Evolutionary conservation across 768 basidiomycete genomes (phyloP).

Genomic region (Calocybe cyanea): DNA sequence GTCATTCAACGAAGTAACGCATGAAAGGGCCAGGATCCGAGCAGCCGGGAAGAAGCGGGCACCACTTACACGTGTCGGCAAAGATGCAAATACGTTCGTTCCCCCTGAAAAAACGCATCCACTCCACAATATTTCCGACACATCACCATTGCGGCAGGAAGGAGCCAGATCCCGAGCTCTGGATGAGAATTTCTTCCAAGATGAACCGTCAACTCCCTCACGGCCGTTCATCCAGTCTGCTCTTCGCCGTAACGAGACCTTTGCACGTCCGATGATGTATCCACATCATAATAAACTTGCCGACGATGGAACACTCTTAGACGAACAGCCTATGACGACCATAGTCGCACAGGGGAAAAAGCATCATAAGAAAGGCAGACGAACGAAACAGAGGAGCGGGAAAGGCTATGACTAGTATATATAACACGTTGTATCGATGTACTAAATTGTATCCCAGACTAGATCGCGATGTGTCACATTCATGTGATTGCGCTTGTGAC

Average conservation of each 20-base stretch:
- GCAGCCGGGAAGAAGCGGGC: conserved; percentile 82
- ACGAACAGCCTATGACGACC: conserved; percentile 37
- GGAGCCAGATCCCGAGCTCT: conserved; percentile 63
- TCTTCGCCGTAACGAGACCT: conserved; percentile 51
- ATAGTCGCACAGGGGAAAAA: conserved; percentile 65
- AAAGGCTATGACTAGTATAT: conserved; percentile 70
- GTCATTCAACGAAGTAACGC: conserved; percentile 72
- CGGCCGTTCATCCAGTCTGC: conserved; percentile 64
- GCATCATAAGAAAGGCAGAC: conserved; percentile 77
- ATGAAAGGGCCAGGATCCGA: conserved; percentile 54
- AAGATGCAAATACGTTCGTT: conserved; percentile 82
- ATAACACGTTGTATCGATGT: background rate
- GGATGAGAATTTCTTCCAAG: conserved; percentile 81
- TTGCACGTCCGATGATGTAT: conserved; percentile 62
- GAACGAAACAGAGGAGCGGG: conserved; percentile 87
- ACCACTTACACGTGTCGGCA: conserved; percentile 80
- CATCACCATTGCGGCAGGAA: conserved; percentile 26
- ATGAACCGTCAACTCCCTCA: conserved; percentile 43
- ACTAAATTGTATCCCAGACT: background rate
- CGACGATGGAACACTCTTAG: conserved; percentile 70
- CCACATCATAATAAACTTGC: conserved; percentile 83
- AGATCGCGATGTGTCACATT: background rate
- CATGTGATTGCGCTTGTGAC: background rate
- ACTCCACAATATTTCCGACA: conserved; percentile 17
- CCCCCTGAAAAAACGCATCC: conserved; percentile 28